A percentile compares a stretch with the other conserved stretches of the same genome.
These are phyloP conservation scores for Laguncularia racemosa DNA, from an alignment of 345 rosid species.

Conservation along the genomic window DNA sequence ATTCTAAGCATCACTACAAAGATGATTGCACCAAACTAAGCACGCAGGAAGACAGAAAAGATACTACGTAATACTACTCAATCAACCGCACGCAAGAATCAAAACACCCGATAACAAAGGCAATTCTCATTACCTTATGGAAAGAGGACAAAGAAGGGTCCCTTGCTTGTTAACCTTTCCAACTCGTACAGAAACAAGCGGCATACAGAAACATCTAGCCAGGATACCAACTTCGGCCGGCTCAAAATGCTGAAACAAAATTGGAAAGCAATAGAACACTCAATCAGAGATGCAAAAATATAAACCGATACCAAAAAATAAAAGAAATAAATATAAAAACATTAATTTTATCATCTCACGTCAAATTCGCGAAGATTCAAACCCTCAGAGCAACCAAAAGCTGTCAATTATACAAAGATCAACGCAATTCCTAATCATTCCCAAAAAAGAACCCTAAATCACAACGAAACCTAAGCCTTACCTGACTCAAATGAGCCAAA, in stretches of 20 bases:
- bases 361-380: no score
- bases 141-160: conserved; percentile 49
- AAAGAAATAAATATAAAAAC: background rate
- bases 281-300: background rate
- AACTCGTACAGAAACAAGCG: conserved; percentile 82
- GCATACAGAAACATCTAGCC: conserved; percentile 91
- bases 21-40: no score
- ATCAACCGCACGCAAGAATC: background rate
- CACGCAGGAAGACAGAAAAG: background rate
- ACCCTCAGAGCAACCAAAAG: no score
- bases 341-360: no score
- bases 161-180: conserved; percentile 83
- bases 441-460: background rate
- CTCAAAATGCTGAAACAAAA: conserved; percentile 60
- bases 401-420: no score
- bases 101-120: background rate
- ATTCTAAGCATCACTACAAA: no score
- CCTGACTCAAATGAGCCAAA: conserved; percentile 83
- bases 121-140: conserved; percentile 53
- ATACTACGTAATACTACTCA: conserved; percentile 4
- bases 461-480: conserved; percentile 11
- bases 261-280: background rate
- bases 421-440: no score
- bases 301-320: background rate
- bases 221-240: conserved; percentile 90